phyloP scores from a whole-genome alignment of 139 green algal species.

The Asterochloris sp. region DNA sequence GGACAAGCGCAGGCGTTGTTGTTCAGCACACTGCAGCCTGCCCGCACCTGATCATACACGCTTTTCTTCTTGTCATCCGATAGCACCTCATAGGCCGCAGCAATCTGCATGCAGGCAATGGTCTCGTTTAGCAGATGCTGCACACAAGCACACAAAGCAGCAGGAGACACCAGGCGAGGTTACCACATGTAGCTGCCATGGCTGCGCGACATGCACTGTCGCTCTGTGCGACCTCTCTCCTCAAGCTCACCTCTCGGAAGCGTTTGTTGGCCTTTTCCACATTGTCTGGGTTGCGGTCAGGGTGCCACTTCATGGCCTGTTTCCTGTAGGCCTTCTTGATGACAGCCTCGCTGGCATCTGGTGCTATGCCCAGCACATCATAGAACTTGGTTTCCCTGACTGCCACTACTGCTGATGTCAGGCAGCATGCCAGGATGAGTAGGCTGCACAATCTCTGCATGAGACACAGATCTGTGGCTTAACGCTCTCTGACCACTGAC shows the following conservation, averaged over 20 bases:
- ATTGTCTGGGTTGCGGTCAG: constrained; percentile 77
- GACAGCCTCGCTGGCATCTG: constrained; percentile 65
- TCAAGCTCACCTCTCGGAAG: constrained; percentile 57
- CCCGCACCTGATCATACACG: constrained; percentile 71
- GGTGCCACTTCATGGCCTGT: constrained; percentile 67
- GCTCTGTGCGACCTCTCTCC: background rate
- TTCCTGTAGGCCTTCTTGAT: constrained; percentile 86
- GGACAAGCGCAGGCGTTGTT: no score
- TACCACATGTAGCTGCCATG: no score
- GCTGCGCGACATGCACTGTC: background rate
- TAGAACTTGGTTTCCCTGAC: constrained; percentile 46
- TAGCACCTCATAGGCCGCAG: constrained; percentile 79
- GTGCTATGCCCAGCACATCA: constrained; percentile 53
- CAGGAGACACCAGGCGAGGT: background rate
- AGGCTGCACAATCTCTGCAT: no score
- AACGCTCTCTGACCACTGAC: no score
- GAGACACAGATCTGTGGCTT: no score
- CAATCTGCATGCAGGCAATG: constrained; percentile 34
- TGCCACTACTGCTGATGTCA: background rate
- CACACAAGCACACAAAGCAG: background rate
- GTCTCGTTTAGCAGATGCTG: background rate
- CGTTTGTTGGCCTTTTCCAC: constrained; percentile 72
- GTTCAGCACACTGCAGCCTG: background rate
- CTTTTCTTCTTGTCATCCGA: constrained; percentile 70
- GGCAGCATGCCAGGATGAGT: no score